phyloP scores from a whole-genome alignment of 2,329 filamentous ascomycete genomes.

The Aspergillus tamarii region DNA sequence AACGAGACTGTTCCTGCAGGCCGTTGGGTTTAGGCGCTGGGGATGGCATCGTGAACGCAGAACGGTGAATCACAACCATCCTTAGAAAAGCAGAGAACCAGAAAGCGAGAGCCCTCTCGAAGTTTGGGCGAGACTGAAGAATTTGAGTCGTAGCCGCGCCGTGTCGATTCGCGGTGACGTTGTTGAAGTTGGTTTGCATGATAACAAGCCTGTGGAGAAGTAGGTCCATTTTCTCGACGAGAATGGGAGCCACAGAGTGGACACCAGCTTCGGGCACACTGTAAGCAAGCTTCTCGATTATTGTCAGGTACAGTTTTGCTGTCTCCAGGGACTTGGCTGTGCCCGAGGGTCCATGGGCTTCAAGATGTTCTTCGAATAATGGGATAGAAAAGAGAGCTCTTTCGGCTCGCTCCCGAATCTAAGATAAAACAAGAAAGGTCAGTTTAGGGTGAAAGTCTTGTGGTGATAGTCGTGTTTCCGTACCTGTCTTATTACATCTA shows the following conservation, averaged over 20 bases:
- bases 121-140: slow-evolving; percentile 24
- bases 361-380: slow-evolving; percentile 30
- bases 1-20: slow-evolving; percentile 40
- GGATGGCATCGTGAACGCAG: slow-evolving; percentile 34
- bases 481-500: slow-evolving; percentile 42
- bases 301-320: slow-evolving; percentile 41
- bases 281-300: slow-evolving; percentile 43
- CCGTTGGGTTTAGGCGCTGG: slow-evolving; percentile 27
- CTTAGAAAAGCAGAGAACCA: slow-evolving; percentile 47
- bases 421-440: slow-evolving; percentile 9
- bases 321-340: slow-evolving; percentile 29
- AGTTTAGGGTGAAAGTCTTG: slow-evolving; percentile 17
- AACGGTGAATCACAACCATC: slow-evolving; percentile 45
- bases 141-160: slow-evolving; percentile 16
- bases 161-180: slow-evolving; percentile 21
- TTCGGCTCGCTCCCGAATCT: slow-evolving; percentile 47
- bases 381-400: slow-evolving; percentile 43
- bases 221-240: slow-evolving; percentile 46
- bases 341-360: slow-evolving; percentile 12
- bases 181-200: slow-evolving; percentile 30
- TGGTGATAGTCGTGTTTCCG: slow-evolving; percentile 10
- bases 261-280: slow-evolving; percentile 41
- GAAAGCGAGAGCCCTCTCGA: slow-evolving; percentile 39
- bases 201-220: slow-evolving; percentile 42
- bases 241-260: slow-evolving; percentile 33